These are phyloP conservation scores for Wallemia ichthyophaga DNA, from an alignment of 1,284 basidiomycete species.

Conservation along the genomic window DNA sequence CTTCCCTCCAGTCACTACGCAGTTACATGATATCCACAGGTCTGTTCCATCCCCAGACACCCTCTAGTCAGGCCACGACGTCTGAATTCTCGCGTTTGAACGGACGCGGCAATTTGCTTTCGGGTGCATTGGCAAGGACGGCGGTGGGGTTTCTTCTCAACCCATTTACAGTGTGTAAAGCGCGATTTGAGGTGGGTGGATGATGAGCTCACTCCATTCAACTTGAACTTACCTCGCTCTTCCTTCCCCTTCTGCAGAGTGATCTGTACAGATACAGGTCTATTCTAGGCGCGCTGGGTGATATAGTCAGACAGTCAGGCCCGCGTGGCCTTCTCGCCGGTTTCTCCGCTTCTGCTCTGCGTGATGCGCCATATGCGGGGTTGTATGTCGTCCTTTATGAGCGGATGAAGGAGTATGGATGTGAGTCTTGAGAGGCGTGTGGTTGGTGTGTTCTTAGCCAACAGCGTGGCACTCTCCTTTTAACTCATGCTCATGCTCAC, in stretches of 20 bases:
- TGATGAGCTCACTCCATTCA: neutral
- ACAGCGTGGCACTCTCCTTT: too few species aligned
- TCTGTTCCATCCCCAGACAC: conserved; percentile 10
- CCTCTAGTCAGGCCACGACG: conserved; percentile 10
- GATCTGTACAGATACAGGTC: conserved; percentile 41
- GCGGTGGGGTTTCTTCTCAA: conserved; percentile 65
- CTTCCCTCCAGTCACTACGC: conserved; percentile 34
- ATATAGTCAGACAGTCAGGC: conserved; percentile 33
- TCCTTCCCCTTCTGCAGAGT: too few species aligned
- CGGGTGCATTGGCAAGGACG: conserved; percentile 61
- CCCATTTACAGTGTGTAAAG: conserved; percentile 80
- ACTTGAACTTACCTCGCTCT: too few species aligned
- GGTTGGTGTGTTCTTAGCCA: too few species aligned
- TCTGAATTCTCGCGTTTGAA: conserved; percentile 48
- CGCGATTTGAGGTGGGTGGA: conserved; percentile 52
- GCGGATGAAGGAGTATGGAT: conserved; percentile 36
- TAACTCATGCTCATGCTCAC: too few species aligned
- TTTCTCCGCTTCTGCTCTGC: conserved; percentile 57
- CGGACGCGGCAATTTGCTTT: conserved; percentile 51
- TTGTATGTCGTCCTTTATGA: conserved; percentile 80
- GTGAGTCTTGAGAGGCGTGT: conserved; percentile 23
- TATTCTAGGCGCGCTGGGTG: conserved; percentile 28
- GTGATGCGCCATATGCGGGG: conserved; percentile 88
- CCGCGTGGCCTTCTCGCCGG: conserved; percentile 61
- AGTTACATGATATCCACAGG: conserved; percentile 24